Conservation (phyloP, 2,329 filamentous ascomycete species). For the Beauveria varroae region DNA sequence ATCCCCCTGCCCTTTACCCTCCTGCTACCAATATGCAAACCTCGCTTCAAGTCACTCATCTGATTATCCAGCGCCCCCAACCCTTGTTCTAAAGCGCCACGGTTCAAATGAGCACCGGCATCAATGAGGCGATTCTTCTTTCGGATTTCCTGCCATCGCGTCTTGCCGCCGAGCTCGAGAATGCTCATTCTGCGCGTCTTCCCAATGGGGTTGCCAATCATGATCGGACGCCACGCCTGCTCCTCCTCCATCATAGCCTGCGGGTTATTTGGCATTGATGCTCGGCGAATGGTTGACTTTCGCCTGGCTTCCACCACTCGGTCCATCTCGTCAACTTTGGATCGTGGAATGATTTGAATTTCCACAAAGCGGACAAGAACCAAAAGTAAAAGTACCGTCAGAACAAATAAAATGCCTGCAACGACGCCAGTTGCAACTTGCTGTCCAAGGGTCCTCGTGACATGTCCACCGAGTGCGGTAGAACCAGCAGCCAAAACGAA, state of each 20-base stretch:
- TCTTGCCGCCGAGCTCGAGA: conserved; percentile 60
- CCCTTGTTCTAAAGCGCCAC: conserved; percentile 27
- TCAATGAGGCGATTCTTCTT: conserved; percentile 52
- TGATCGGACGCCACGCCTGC: conserved; percentile 59
- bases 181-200: conserved; percentile 63
- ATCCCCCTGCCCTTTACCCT: conserved; percentile 17
- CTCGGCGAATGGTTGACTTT: conserved; percentile 38
- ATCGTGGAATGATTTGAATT: conserved; percentile 61
- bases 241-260: conserved; percentile 40
- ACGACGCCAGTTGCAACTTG: conserved; percentile 61
- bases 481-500: conserved; percentile 63
- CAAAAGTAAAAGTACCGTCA: conserved; percentile 56
- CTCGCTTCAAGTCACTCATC: conserved; percentile 26
- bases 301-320: conserved; percentile 42
- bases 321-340: conserved; percentile 48
- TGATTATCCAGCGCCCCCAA: conserved; percentile 30
- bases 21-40: conserved; percentile 23
- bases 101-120: conserved; percentile 29
- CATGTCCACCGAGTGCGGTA: conserved; percentile 60
- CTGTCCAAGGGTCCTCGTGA: conserved; percentile 59
- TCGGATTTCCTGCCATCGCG: conserved; percentile 66
- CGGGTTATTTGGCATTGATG: conserved; percentile 31
- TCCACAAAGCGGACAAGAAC: conserved; percentile 58
- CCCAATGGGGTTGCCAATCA: conserved; percentile 64
- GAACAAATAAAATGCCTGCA: conserved; percentile 55